Conservation (phyloP, 306 rosid genomes). For the Oemleria cerasiformis region DNA sequence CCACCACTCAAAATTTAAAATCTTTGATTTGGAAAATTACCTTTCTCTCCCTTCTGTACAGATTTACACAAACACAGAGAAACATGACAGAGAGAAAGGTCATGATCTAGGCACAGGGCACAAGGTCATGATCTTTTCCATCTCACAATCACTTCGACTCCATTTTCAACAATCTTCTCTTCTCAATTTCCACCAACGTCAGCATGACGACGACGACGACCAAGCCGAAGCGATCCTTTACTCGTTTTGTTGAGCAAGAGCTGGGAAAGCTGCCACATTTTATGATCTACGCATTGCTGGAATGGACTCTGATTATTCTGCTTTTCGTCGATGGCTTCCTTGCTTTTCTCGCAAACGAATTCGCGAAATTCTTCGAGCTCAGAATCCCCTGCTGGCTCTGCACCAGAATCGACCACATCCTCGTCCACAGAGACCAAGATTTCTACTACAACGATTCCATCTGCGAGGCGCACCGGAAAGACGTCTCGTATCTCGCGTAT, state of each 20-base stretch:
- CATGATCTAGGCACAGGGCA: slow-evolving; percentile 48
- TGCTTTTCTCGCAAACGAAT: slow-evolving; percentile 65
- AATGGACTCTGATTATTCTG: slow-evolving; percentile 65
- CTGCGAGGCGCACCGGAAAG: slow-evolving; percentile 74
- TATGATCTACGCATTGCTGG: slow-evolving; percentile 60
- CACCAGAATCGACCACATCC: slow-evolving; percentile 64
- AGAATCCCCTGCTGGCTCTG: slow-evolving; percentile 71
- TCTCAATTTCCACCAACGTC: background rate
- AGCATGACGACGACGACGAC: background rate
- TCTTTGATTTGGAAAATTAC: slow-evolving; percentile 25
- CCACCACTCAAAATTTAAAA: slow-evolving; percentile 47
- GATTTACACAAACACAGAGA: background rate
- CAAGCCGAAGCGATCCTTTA: slow-evolving; percentile 51
- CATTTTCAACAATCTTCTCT: background rate
- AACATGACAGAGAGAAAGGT: slow-evolving; percentile 31
- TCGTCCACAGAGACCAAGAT: slow-evolving; percentile 46
- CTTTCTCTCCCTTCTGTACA: slow-evolving; percentile 8
- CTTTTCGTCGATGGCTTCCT: slow-evolving; percentile 74
- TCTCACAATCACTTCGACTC: slow-evolving; percentile 17
- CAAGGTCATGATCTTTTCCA: slow-evolving; percentile 67
- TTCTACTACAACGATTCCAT: slow-evolving; percentile 72
- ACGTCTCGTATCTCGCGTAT: slow-evolving; percentile 67
- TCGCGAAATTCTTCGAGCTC: slow-evolving; percentile 70
- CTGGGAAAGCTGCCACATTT: slow-evolving; percentile 67
- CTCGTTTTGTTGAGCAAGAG: slow-evolving; percentile 51